Evolutionary conservation across 23 red algal species (phyloP), one percentile per base, ranked within the genome.

Genomic region (Gracilaria gracilis): DNA sequence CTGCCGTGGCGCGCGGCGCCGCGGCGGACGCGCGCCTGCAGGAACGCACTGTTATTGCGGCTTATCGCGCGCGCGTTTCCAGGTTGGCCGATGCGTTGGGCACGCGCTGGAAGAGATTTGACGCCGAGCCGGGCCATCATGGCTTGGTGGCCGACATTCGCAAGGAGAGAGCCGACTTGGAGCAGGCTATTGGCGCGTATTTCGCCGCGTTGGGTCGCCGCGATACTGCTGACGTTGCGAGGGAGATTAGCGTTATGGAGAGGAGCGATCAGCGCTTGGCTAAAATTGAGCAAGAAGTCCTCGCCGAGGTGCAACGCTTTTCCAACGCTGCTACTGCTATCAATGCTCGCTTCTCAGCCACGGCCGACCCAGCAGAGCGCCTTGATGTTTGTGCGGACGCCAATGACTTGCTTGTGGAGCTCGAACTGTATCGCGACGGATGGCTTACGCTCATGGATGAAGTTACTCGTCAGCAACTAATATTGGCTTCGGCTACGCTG

Each of bases 321-420:
- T 14, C 35, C 13, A 65, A 17, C n/a, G 54, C 72, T n/a, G 57
- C 76, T 19, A 28, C 27, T 12, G 20, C 50, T 39, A 34, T 64
- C 31, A 54, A 74, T 32, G 50, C 58, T 23, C 76, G 69, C 25
- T 51, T 81, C 39, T 34, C 75, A 8, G 53, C 61, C 27, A 14
- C 62, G 24, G 58, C 66, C 5, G 51, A 11, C 20, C 47, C 62
- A 5, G 57, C 28, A 4, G 83, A 58, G 29, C 58, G 83, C 25
- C 21, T 39, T 49, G 53, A 72, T 58, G 61, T 72, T 57, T 42
- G 53, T 49, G 64, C 61, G 11, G 83, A 87, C 50, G 83, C 83
- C 14, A 74, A 87, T 37, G 83, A 87, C 32, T 32, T 74, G 47
- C 83, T 87, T 39, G 50, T 87, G 9, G 83, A 87, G 38, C 66